Base-by-base conservation (phyloP, 2,329 filamentous ascomycete species). In the Zymoseptoria pseudotritici region DNA sequence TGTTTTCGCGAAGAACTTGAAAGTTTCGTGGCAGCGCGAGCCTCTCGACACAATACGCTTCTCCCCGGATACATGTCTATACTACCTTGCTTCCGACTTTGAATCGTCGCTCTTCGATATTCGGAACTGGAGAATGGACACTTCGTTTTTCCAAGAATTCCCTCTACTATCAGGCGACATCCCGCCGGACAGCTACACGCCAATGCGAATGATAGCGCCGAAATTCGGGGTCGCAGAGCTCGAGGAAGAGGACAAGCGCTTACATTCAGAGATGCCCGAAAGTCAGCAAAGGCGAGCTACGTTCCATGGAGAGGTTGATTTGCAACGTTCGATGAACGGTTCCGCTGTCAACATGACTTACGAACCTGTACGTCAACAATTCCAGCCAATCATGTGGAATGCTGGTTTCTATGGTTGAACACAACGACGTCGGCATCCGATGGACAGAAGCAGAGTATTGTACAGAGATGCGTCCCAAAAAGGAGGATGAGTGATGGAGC, bases 81-180 rank as follows among this genome's bases (percentile, higher is more conserved):
- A 66, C 50, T 61, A 63, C n/a, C 54, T 66, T 20, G 58, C 61
- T 24, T 50, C 61, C 21, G 54, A 42, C 19, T 66, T 63, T 42
- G 64, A 66, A 51, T 55, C 54, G 19, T 59, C 63, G 3, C 54
- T 66, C 11, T 29, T 66, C 49, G 63, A 66, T 46, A 66, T 66
- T 54, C 50, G 58, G 24, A 65, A 63, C 20, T 66, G 64, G 64
- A 52, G 63, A 17, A 66, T 66, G 64, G 59, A 66, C 22, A 61
- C 63, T n/a, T 59, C 62, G 53, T 66, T 66, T 58, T 66, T 66
- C 49, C 62, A 64, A 19, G 64, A 61, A 6, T 63, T 65, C 11
- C 64, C 64, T 36, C 58, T 60, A 9, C 55, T 66, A 5, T 58
- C 63, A 20, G 60, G 64, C 26, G 64, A 66, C 46, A 58, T 66